These are phyloP conservation scores for Paradendryphiella salina DNA, from an alignment of 2,329 filamentous ascomycete species.

Conservation along the genomic window DNA sequence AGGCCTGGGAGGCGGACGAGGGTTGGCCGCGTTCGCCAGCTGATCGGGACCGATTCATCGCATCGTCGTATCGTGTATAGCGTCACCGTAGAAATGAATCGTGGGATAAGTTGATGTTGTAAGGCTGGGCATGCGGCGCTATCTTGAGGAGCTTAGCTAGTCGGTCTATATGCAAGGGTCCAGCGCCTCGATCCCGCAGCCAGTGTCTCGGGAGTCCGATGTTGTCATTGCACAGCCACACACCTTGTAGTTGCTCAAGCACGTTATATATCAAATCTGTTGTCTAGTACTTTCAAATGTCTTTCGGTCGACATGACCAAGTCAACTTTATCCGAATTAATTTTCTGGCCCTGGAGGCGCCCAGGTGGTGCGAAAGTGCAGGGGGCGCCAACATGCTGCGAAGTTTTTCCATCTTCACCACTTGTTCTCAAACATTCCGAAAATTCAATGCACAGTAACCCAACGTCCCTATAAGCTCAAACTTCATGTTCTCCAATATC, in stretches of 20 bases:
- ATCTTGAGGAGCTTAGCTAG: neutral
- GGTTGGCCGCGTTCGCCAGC: slow-evolving; percentile 6
- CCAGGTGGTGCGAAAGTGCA: neutral
- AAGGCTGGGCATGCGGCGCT: neutral
- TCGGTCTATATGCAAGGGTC: slow-evolving; percentile 9
- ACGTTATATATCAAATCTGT: too few species aligned
- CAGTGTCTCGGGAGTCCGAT: slow-evolving; percentile 15
- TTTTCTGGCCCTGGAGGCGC: neutral
- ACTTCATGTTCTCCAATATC: neutral
- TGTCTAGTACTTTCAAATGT: too few species aligned
- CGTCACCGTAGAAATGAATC: slow-evolving; percentile 2
- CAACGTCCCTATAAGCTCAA: too few species aligned
- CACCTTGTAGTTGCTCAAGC: too few species aligned
- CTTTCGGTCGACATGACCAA: too few species aligned
- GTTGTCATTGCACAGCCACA: slow-evolving; percentile 3
- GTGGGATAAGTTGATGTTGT: neutral
- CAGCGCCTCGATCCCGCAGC: slow-evolving; percentile 5
- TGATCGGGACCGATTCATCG: slow-evolving; percentile 49
- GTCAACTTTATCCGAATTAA: too few species aligned
- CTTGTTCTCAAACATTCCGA: neutral
- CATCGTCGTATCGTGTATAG: slow-evolving; percentile 33
- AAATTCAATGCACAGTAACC: neutral
- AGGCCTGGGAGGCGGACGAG: slow-evolving; percentile 2
- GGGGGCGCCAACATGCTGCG: too few species aligned
- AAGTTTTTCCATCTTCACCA: neutral